Conservation (phyloP, 208 protist species). For the Wallacemonas rigidus region DNA sequence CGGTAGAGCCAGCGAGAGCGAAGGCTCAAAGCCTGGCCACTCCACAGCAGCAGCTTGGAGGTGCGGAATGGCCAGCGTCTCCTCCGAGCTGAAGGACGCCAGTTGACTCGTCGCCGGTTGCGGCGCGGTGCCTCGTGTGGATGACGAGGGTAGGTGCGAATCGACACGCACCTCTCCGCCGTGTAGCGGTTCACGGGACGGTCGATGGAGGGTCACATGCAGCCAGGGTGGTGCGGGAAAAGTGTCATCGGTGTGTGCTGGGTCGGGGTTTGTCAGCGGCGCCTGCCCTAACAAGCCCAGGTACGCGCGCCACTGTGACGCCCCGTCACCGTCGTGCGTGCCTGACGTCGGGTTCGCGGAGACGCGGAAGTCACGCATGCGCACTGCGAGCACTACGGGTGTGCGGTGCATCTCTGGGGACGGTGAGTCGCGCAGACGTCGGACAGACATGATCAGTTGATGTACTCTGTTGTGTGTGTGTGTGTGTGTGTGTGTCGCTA, state of each 20-base stretch:
- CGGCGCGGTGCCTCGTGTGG: too few relatives aligned
- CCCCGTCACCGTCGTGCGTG: background rate
- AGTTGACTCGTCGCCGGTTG: background rate
- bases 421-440: too few relatives aligned
- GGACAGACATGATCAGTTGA: background rate
- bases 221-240: background rate
- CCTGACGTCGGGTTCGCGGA: background rate
- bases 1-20: background rate
- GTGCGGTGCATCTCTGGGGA: background rate
- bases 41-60: background rate
- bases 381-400: background rate
- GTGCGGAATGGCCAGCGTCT: background rate
- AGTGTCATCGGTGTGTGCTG: background rate
- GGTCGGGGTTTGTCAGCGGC: background rate
- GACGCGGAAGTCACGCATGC: background rate
- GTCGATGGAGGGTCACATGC: background rate
- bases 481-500: background rate
- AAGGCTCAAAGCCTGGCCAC: slow-evolving; percentile 10
- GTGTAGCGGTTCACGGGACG: background rate
- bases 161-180: background rate
- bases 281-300: too few relatives aligned
- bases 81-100: slow-evolving; percentile 7
- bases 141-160: background rate
- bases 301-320: background rate
- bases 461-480: background rate